These are phyloP conservation scores for Aspergillus luchuensis DNA, from an alignment of 2,329 filamentous ascomycete species.

Conservation along the genomic window DNA sequence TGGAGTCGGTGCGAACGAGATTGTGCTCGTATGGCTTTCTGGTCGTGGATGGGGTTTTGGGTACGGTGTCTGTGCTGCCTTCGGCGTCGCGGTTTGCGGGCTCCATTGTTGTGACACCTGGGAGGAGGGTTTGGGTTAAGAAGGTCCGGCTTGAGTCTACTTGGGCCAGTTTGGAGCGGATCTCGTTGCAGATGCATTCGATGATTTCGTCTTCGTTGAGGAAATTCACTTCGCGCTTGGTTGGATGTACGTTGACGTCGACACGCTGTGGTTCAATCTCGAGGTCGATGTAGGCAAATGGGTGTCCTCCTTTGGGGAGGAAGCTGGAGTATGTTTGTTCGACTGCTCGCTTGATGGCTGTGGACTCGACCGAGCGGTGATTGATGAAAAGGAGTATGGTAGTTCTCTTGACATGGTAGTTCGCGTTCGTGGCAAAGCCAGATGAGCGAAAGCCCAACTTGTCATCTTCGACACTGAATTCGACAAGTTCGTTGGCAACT, in stretches of 20 bases:
- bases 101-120: slow-evolving; percentile 58
- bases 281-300: slow-evolving; percentile 88
- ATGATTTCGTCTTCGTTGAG: slow-evolving; percentile 97
- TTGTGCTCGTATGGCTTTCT: slow-evolving; percentile 77
- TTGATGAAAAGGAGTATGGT: slow-evolving; percentile 93
- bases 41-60: slow-evolving; percentile 30
- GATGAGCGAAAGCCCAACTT: slow-evolving; percentile 82
- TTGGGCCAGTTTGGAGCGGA: slow-evolving; percentile 74
- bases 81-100: slow-evolving; percentile 31
- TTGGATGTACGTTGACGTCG: slow-evolving; percentile 97
- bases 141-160: slow-evolving; percentile 95
- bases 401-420: slow-evolving; percentile 90
- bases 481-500: slow-evolving; percentile 85
- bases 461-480: slow-evolving; percentile 70
- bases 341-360: slow-evolving; percentile 80
- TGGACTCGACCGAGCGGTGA: slow-evolving; percentile 88
- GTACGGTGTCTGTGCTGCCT: slow-evolving; percentile 36
- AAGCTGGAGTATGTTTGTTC: slow-evolving; percentile 89
- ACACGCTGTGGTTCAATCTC: slow-evolving; percentile 90
- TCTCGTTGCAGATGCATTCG: slow-evolving; percentile 77
- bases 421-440: slow-evolving; percentile 86
- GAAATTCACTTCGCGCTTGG: slow-evolving; percentile 95
- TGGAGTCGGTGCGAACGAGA: slow-evolving; percentile 85
- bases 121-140: slow-evolving; percentile 86
- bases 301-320: slow-evolving; percentile 89